Conservation (phyloP, 73 alveolate genomes). For the Paramecium pentaurelia region DNA sequence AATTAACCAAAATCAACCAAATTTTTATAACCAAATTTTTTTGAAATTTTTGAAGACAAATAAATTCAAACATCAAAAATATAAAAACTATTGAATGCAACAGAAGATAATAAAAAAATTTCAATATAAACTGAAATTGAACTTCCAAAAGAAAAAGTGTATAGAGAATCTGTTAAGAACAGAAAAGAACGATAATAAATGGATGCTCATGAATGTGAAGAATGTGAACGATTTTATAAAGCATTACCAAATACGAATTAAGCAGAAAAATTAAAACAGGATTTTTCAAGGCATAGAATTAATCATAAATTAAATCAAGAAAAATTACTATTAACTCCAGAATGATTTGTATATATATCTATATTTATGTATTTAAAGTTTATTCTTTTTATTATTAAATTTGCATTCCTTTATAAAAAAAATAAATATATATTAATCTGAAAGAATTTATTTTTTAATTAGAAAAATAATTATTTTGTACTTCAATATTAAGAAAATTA, state of each 20-base stretch:
- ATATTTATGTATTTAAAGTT: neutral
- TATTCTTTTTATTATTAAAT: neutral
- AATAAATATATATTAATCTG: neutral
- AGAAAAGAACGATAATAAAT: slow-evolving; percentile 20
- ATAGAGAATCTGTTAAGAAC: neutral
- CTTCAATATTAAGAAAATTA: neutral
- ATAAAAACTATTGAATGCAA: neutral
- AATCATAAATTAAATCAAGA: neutral
- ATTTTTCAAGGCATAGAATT: neutral
- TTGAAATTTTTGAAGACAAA: slow-evolving; percentile 8
- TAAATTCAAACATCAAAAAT: neutral
- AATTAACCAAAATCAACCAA: neutral
- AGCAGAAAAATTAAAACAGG: neutral
- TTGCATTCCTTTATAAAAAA: too few relatives aligned
- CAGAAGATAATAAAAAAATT: neutral
- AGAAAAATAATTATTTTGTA: too few relatives aligned
- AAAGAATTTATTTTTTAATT: too few relatives aligned
- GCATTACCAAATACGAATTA: neutral
- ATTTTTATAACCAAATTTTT: neutral
- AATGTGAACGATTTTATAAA: neutral
- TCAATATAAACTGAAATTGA: neutral
- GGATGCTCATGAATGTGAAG: slow-evolving; percentile 7
- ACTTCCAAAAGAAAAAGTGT: neutral
- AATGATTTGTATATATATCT: neutral
- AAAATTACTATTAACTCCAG: slow-evolving; percentile 36